Conservation (phyloP, 371 early-diverging fungal genomes). For the Apophysomyces trapeziformis region DNA sequence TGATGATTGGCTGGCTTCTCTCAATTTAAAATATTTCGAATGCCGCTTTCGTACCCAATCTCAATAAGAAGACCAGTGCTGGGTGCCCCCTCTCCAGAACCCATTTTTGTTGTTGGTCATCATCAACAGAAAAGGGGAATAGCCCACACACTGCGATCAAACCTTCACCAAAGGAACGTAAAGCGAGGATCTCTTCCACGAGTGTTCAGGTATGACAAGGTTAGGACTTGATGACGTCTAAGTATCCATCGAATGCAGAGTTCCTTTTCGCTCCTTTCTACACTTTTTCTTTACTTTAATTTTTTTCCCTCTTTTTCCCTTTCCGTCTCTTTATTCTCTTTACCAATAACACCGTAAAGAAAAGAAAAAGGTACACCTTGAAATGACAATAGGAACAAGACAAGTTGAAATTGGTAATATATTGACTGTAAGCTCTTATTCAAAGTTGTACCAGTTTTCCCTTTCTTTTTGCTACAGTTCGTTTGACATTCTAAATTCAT, state of each 20-base stretch:
- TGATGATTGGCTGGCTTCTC: no score
- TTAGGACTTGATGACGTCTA: slow-evolving; percentile 3
- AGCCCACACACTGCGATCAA: not conserved
- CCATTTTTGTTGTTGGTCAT: not conserved
- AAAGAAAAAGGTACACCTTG: not conserved
- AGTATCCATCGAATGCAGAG: not conserved
- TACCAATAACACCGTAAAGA: not conserved
- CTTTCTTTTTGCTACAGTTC: slow-evolving; percentile 1
- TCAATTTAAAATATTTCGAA: no score
- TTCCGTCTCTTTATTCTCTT: not conserved
- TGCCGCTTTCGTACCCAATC: no score
- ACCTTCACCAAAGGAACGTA: not conserved
- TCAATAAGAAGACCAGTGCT: no score
- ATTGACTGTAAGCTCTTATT: not conserved
- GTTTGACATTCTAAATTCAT: slow-evolving; percentile 8
- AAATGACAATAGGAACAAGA: not conserved
- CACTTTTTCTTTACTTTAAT: not conserved
- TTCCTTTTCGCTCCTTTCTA: not conserved
- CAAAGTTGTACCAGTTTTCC: not conserved
- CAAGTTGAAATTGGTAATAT: no score
- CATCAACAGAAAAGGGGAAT: not conserved
- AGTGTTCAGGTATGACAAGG: slow-evolving; percentile 2
- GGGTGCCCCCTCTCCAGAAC: no score
- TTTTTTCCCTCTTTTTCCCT: not conserved
- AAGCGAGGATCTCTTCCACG: slow-evolving; percentile 6